Base-by-base conservation (phyloP, 2,329 filamentous ascomycete genomes). In the Keithomyces neogunnii region DNA sequence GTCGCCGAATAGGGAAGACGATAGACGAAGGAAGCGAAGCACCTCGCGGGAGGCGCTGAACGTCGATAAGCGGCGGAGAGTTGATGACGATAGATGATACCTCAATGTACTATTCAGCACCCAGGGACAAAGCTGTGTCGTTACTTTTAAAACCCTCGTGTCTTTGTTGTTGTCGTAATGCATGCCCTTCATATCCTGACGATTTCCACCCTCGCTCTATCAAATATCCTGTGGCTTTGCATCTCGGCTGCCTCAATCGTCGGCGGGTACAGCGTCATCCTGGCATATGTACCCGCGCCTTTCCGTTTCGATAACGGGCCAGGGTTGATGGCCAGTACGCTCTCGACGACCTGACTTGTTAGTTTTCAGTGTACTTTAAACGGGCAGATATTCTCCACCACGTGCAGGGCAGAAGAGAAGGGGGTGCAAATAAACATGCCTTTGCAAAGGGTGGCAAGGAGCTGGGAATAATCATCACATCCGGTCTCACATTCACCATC, bases 251-350 rank as follows among this genome's bases (percentile, higher is more conserved):
- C 76, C 0, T 84, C 77, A 1, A 86, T 57, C 5, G 68, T 68
- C 11, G 85, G 81, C 2, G 88, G 83, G 56, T 88, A 78, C 5
- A 97, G 70, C 26, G 81, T 81, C 75, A 99, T 79, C 48, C 85
- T 83, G 1, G 89, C 88, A 66, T 86, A 97, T 1, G 90, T 96
- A 5, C 93, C 93, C 0, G 91, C 78, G 1, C 85, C 90, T 53
- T 83, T 84, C 51, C 88, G 82, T 70, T 95, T 96, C 13, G 89
- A 93, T 35, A 96, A 71, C 47, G 82, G 85, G 4, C 93, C 92
- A 0, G 93, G 92, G 66, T 99, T 99, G 62, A 99, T 86, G 10
- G 90, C 83, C 5, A 97, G 70, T 0, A 96, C 90, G 58, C 86
- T 89, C 62, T 96, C 89, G 9, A 97, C 84, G 42, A 96, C 89